phyloP scores from a whole-genome alignment of 2,329 filamentous ascomycete species.

The Coleophoma eucalyptorum region DNA sequence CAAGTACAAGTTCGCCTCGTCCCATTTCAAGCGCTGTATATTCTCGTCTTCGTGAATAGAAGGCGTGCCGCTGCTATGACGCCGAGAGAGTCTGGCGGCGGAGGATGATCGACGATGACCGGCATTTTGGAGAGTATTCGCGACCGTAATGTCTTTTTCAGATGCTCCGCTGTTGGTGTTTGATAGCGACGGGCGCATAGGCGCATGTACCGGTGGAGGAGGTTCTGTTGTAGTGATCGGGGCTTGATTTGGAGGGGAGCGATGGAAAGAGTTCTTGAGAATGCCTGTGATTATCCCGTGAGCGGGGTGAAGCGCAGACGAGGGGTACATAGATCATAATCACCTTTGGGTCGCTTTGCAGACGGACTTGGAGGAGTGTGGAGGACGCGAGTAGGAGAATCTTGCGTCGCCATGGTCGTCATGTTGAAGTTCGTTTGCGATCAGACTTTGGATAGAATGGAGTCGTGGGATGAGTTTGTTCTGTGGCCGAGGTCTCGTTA shows the following conservation, averaged over 20 bases:
- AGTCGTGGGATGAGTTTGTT: neutral
- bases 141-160: conserved; percentile 85
- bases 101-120: conserved; percentile 84
- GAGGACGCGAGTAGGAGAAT: conserved; percentile 15
- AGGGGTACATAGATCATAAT: conserved; percentile 7
- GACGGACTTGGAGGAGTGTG: conserved; percentile 28
- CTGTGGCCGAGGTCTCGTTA: neutral
- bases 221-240: conserved; percentile 36
- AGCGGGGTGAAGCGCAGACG: conserved; percentile 2
- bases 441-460: neutral
- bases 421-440: conserved; percentile 3
- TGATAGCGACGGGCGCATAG: conserved; percentile 27
- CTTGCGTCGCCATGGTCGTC: conserved; percentile 18
- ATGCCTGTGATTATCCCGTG: conserved; percentile 59
- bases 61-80: conserved; percentile 40
- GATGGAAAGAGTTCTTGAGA: conserved; percentile 81
- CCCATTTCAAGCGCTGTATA: conserved; percentile 87
- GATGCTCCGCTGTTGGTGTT: conserved; percentile 35
- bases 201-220: conserved; percentile 27
- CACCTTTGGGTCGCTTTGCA: conserved; percentile 31
- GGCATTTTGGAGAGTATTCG: conserved; percentile 93
- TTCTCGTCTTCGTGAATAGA: conserved; percentile 50
- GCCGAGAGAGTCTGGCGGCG: conserved; percentile 62
- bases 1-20: conserved; percentile 95
- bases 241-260: conserved; percentile 44